These are phyloP conservation scores for Dillenia suffruticosa DNA, from an alignment of 164 flowering plant species.

Conservation along the genomic window DNA sequence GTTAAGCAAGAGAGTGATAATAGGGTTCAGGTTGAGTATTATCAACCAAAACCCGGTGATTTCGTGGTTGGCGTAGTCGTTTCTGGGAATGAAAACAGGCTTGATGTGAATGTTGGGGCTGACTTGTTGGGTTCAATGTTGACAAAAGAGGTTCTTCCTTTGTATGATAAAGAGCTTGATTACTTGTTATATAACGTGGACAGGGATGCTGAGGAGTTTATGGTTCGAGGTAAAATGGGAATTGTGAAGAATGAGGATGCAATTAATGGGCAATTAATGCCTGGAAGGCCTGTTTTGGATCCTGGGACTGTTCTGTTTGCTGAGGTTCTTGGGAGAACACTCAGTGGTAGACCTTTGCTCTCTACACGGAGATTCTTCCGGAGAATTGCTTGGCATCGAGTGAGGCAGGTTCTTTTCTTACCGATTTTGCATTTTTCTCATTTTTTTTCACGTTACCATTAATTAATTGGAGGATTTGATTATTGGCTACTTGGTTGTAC, in stretches of 20 bases:
- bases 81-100: constrained; percentile 92
- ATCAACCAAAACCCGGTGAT: constrained; percentile 89
- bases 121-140: constrained; percentile 87
- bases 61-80: constrained; percentile 94
- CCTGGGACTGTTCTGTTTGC: constrained; percentile 85
- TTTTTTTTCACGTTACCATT: background rate
- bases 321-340: constrained; percentile 88
- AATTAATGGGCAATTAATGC: constrained; percentile 25
- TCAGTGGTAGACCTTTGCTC: constrained; percentile 92
- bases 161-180: constrained; percentile 74
- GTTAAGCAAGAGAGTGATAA: constrained; percentile 13
- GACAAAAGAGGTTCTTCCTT: constrained; percentile 89
- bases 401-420: constrained; percentile 99
- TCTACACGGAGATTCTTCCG: constrained; percentile 69
- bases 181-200: constrained; percentile 61
- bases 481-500: no score
- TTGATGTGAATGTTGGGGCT: constrained; percentile 88
- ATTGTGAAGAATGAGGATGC: constrained; percentile 68
- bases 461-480: no score
- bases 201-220: constrained; percentile 58
- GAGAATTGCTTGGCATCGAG: constrained; percentile 90
- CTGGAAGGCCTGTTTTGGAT: constrained; percentile 78
- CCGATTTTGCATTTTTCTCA: constrained; percentile 13
- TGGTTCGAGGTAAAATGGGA: constrained; percentile 77
- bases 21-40: constrained; percentile 60